These are phyloP conservation scores for Candida corydali DNA, from an alignment of 805 yeast species.

Conservation along the genomic window DNA sequence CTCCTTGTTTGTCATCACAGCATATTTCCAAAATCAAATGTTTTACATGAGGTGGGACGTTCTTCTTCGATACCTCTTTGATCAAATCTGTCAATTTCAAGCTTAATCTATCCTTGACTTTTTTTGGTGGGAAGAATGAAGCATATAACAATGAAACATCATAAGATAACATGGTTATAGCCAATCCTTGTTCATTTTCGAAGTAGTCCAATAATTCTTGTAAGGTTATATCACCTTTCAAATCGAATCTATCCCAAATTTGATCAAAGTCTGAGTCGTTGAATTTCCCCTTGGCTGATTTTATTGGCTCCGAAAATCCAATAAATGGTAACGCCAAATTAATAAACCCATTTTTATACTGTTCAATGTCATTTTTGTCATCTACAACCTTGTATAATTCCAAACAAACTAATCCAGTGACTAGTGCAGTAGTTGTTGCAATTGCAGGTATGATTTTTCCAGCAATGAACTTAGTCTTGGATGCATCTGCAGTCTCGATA, in stretches of 20 bases:
- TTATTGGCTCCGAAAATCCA: slow-evolving; percentile 95
- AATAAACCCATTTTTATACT: slow-evolving; percentile 87
- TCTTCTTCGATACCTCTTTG: slow-evolving; percentile 81
- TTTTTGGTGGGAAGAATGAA: slow-evolving; percentile 88
- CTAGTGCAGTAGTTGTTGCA: slow-evolving; percentile 98
- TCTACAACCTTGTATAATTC: slow-evolving; percentile 90
- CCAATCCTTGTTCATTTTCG: slow-evolving; percentile 77
- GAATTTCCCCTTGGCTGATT: slow-evolving; percentile 77
- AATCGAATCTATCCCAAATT: slow-evolving; percentile 93
- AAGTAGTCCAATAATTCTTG: slow-evolving; percentile 71
- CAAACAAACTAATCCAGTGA: slow-evolving; percentile 88
- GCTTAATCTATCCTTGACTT: slow-evolving; percentile 70
- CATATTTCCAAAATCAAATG: slow-evolving; percentile 85
- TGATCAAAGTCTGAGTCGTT: slow-evolving; percentile 75
- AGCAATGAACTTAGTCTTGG: slow-evolving; percentile 93
- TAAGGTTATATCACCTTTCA: slow-evolving; percentile 72
- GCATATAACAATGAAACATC: slow-evolving; percentile 90
- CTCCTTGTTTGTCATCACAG: slow-evolving; percentile 88
- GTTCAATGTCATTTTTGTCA: slow-evolving; percentile 68
- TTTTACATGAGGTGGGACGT: slow-evolving; percentile 66
- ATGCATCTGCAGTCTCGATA: slow-evolving; percentile 83
- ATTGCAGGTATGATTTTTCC: slow-evolving; percentile 98
- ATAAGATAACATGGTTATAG: slow-evolving; percentile 85
- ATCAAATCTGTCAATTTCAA: slow-evolving; percentile 71
- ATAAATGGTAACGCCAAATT: slow-evolving; percentile 93